phyloP scores from a whole-genome alignment of 306 rosid species.

The Fragaria ananassa region DNA sequence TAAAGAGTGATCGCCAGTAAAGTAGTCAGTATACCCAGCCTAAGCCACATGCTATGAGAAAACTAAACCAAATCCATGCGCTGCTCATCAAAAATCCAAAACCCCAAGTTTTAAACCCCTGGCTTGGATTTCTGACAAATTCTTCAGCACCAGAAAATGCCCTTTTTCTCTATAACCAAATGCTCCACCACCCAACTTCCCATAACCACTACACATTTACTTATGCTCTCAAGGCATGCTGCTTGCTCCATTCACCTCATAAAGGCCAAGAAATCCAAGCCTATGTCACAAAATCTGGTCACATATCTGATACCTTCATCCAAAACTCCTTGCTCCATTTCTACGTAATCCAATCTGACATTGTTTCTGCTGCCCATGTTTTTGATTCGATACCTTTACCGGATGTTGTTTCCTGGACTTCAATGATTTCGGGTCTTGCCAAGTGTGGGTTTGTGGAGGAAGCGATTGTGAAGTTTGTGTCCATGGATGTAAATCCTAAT shows the following conservation, averaged over 20 bases:
- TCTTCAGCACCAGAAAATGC: conserved; percentile 49
- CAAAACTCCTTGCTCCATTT: conserved; percentile 64
- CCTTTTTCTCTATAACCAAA: conserved; percentile 61
- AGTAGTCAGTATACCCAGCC: not conserved
- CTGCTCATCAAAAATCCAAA: conserved; percentile 51
- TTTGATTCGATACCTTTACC: conserved; percentile 45
- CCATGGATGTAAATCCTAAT: conserved; percentile 57
- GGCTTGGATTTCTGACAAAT: conserved; percentile 34
- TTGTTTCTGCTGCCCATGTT: conserved; percentile 44
- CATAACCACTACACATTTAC: conserved; percentile 78
- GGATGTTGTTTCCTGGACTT: conserved; percentile 80
- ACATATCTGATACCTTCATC: conserved; percentile 55
- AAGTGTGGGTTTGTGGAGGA: conserved; percentile 59
- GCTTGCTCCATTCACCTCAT: conserved; percentile 33
- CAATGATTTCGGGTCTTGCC: conserved; percentile 59
- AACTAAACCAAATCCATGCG: conserved; percentile 42
- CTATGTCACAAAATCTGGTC: conserved; percentile 53
- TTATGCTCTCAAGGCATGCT: conserved; percentile 57
- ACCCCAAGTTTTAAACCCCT: conserved; percentile 45
- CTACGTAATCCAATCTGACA: conserved; percentile 39
- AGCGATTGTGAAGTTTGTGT: conserved; percentile 47
- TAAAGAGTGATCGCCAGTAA: not conserved
- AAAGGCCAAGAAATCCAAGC: conserved; percentile 73
- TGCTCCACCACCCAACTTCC: conserved; percentile 49
- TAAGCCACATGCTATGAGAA: conserved; percentile 10